Conservation (phyloP, 164 flowering plant genomes). For the Stephania yunnanensis region DNA sequence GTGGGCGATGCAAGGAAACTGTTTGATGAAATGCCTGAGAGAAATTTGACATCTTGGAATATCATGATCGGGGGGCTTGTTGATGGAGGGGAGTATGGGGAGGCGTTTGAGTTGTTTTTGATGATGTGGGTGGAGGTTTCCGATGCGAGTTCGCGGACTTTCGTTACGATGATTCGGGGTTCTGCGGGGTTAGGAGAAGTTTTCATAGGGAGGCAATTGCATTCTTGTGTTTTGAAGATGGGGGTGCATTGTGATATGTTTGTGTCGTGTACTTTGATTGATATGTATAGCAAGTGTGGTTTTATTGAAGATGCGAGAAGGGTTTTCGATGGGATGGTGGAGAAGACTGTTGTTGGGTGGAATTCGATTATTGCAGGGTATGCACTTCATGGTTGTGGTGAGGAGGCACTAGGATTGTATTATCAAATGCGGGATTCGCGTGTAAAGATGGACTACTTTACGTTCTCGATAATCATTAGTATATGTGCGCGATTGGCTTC, state of each 20-base stretch:
- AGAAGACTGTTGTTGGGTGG: slow-evolving; percentile 65
- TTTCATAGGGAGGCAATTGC: slow-evolving; percentile 44
- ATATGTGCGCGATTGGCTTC: slow-evolving; percentile 54
- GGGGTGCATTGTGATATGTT: slow-evolving; percentile 32
- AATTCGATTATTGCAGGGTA: slow-evolving; percentile 58
- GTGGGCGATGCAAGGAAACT: slow-evolving; percentile 44
- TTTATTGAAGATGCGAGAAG: slow-evolving; percentile 45
- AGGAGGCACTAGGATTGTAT: slow-evolving; percentile 47
- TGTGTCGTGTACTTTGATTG: slow-evolving; percentile 49
- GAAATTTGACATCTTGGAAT: slow-evolving; percentile 44
- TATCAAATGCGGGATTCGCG: slow-evolving; percentile 59
- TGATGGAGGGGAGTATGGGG: slow-evolving; percentile 37
- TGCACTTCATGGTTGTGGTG: slow-evolving; percentile 61
- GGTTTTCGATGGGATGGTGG: slow-evolving; percentile 55
- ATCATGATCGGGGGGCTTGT: slow-evolving; percentile 45
- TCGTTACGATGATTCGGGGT: slow-evolving; percentile 43
- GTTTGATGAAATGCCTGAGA: slow-evolving; percentile 59
- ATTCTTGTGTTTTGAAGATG: slow-evolving; percentile 50
- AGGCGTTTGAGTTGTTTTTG: slow-evolving; percentile 43
- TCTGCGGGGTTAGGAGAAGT: slow-evolving; percentile 36
- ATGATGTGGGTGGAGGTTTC: slow-evolving; percentile 42
- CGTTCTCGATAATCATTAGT: slow-evolving; percentile 47
- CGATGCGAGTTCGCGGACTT: slow-evolving; percentile 34
- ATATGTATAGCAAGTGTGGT: slow-evolving; percentile 68
- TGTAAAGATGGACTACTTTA: slow-evolving; percentile 55